These are phyloP conservation scores for Ogataea angusta DNA, from an alignment of 805 yeast species.

Conservation along the genomic window DNA sequence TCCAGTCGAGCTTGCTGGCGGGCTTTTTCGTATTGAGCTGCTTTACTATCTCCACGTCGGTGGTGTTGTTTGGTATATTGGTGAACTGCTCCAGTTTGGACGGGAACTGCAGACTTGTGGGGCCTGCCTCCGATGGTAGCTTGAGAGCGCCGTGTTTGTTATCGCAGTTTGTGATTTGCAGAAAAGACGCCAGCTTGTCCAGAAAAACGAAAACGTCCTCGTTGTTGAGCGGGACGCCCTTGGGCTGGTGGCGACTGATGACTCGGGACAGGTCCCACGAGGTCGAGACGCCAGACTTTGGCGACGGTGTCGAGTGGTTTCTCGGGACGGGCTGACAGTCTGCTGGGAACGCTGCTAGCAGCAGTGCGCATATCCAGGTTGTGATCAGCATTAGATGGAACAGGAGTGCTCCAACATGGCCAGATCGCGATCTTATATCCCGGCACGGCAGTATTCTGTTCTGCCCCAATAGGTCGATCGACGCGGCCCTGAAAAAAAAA, in stretches of 20 bases:
- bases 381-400: background rate
- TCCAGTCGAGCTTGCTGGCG: slow-evolving; percentile 13
- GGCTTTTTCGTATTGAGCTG: slow-evolving; percentile 16
- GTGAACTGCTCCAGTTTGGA: slow-evolving; percentile 11
- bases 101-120: slow-evolving; percentile 12
- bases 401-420: background rate
- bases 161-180: slow-evolving; percentile 21
- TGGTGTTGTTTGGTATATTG: slow-evolving; percentile 13
- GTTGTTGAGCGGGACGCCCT: slow-evolving; percentile 11
- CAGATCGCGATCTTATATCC: background rate
- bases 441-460: slow-evolving; percentile 4
- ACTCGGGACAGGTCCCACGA: slow-evolving; percentile 17
- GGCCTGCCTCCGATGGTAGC: slow-evolving; percentile 4
- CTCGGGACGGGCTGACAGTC: background rate
- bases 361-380: background rate
- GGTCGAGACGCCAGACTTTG: background rate
- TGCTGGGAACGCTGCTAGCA: background rate
- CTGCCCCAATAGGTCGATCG: slow-evolving; percentile 9
- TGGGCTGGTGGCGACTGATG: slow-evolving; percentile 19
- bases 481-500: slow-evolving; percentile 3
- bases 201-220: slow-evolving; percentile 11
- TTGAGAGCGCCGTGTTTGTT: slow-evolving; percentile 18
- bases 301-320: background rate
- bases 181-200: slow-evolving; percentile 17
- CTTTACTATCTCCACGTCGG: slow-evolving; percentile 11